phyloP scores from a whole-genome alignment of 768 basidiomycete species.

The Termitomyces eurrhizus region DNA sequence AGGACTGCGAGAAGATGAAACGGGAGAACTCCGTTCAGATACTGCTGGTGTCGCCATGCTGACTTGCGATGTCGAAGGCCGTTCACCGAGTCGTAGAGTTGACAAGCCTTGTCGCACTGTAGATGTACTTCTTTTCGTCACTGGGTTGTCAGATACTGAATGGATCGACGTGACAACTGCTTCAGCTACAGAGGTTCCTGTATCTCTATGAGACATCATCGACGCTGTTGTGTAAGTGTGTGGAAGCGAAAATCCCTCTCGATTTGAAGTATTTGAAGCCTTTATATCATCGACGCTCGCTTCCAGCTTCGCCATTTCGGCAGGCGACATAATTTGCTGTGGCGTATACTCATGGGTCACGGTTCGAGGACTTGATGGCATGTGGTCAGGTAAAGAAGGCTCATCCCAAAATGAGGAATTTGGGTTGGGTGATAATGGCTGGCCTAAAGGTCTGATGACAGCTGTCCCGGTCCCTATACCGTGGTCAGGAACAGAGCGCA shows the following conservation, averaged over 20 bases:
- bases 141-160: conserved; percentile 10
- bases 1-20: conserved; percentile 20
- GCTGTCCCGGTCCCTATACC: conserved; percentile 14
- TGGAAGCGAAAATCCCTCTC: conserved; percentile 35
- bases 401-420: conserved; percentile 50
- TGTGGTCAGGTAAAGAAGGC: conserved; percentile 24
- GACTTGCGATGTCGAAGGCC: conserved; percentile 35
- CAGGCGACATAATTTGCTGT: conserved; percentile 65
- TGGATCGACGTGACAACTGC: conserved; percentile 19
- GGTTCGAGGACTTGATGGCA: conserved; percentile 31
- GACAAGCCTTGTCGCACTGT: conserved; percentile 15
- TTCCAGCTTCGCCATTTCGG: conserved; percentile 60
- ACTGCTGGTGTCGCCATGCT: conserved; percentile 20
- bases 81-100: conserved; percentile 16
- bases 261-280: conserved; percentile 20
- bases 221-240: conserved; percentile 32
- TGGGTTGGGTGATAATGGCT: conserved; percentile 20
- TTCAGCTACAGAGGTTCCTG: conserved; percentile 17
- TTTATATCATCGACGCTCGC: conserved; percentile 37
- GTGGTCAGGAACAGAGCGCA: conserved; percentile 41
- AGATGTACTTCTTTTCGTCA: conserved; percentile 17
- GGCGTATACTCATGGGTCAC: conserved; percentile 46
- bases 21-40: conserved; percentile 14
- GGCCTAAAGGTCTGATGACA: conserved; percentile 22
- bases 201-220: conserved; percentile 28